Conservation (phyloP, 2,329 filamentous ascomycete genomes). For the Fusarium sp. region DNA sequence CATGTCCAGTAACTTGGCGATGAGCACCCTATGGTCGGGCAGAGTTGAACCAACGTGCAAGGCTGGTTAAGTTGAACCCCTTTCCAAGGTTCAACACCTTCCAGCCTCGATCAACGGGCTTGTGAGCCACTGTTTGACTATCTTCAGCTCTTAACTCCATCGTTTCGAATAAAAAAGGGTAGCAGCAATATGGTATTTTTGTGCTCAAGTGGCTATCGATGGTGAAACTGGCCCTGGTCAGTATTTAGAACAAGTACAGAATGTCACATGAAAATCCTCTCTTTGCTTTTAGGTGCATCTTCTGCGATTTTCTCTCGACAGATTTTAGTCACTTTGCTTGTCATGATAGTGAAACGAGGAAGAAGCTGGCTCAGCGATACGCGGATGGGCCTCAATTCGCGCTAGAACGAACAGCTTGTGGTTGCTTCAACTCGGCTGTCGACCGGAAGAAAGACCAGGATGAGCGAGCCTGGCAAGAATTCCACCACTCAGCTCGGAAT, state of each 20-base stretch:
- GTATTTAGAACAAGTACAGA: neutral
- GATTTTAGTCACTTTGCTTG: neutral
- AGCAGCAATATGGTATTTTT: neutral
- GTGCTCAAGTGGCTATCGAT: neutral
- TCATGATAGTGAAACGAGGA: neutral
- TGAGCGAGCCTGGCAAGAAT: slow-evolving; percentile 5
- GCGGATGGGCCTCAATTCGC: neutral
- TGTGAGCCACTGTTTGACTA: neutral
- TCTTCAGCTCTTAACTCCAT: neutral
- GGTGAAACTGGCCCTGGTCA: slow-evolving; percentile 27
- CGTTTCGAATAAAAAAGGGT: neutral
- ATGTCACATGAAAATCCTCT: neutral
- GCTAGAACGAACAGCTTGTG: neutral
- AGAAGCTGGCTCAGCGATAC: neutral
- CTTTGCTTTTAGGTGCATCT: neutral
- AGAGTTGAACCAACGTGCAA: neutral
- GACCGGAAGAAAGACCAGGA: slow-evolving; percentile 1
- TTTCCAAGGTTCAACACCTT: neutral
- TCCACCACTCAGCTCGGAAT: slow-evolving; percentile 35
- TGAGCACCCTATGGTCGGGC: no score
- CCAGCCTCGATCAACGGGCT: neutral
- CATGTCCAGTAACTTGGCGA: no score
- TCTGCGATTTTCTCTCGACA: neutral
- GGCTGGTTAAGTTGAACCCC: neutral
- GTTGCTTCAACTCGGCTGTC: neutral